Percentiles rank a stretch among this genome's conserved stretches.
Evolutionary conservation across 75 land plant genomes (phyloP).

Genomic region (Sequoiadendron giganteum): DNA sequence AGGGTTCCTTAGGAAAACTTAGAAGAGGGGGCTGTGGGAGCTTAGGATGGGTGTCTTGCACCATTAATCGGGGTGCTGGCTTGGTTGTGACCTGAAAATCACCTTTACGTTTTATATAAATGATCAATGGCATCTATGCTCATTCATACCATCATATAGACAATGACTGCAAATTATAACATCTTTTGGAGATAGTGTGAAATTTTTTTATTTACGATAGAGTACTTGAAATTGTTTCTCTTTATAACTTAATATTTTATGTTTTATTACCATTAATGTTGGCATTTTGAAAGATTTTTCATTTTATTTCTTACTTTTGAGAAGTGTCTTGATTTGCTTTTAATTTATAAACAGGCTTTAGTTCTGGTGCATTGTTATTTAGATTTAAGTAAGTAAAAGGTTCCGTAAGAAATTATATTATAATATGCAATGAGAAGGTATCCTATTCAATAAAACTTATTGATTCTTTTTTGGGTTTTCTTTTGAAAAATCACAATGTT

Average conservation of each 20-base stretch:
- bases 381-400: neutral
- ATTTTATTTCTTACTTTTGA: neutral
- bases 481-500: no score
- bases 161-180: neutral
- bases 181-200: neutral
- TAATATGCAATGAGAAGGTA: neutral
- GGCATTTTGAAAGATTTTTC: neutral
- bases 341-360: neutral
- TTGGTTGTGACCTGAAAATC: neutral
- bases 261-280: neutral
- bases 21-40: no score
- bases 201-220: neutral
- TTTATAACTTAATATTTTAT: neutral
- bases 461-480: no score
- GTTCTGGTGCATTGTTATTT: neutral
- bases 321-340: neutral
- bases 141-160: neutral
- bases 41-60: no score
- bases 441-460: neutral
- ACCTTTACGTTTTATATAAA: neutral
- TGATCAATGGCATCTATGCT: neutral
- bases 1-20: no score
- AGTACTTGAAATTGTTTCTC: neutral
- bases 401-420: neutral
- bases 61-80: no score